Percentiles rank a stretch among this genome's conserved stretches.
These are phyloP conservation scores for Cyclotella atomus DNA, from an alignment of 108 stramenopile species.

Conservation along the genomic window DNA sequence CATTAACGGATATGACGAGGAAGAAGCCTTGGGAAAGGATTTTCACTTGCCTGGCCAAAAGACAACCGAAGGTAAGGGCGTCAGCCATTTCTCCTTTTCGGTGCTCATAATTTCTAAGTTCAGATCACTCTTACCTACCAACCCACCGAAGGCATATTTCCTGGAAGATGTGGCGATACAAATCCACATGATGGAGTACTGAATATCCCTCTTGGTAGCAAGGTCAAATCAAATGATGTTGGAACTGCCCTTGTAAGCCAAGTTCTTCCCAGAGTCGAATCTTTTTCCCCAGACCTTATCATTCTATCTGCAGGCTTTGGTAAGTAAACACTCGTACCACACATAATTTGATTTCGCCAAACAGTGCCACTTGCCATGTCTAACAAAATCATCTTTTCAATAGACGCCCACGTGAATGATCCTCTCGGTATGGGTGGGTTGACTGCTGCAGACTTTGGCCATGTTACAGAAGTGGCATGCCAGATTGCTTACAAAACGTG, in stretches of 20 bases:
- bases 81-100: too few species aligned
- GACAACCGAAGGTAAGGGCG: too few species aligned
- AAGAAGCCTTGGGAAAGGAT: constrained; percentile 59
- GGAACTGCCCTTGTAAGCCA: constrained; percentile 79
- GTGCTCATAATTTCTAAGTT: too few species aligned
- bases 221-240: constrained; percentile 72
- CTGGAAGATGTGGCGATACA: constrained; percentile 84
- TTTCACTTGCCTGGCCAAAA: constrained; percentile 52
- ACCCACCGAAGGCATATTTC: constrained; percentile 90
- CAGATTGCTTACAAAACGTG: constrained; percentile 86
- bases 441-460: constrained; percentile 85
- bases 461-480: constrained; percentile 83
- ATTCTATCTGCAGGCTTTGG: constrained; percentile 97
- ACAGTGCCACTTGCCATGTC: too few species aligned
- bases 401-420: constrained; percentile 61
- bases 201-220: constrained; percentile 84
- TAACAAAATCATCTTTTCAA: too few species aligned
- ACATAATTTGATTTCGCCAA: too few species aligned
- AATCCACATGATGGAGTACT: constrained; percentile 87
- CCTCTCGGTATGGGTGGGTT: constrained; percentile 87
- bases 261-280: constrained; percentile 85
- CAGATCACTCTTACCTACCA: too few species aligned
- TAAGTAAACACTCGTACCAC: too few species aligned
- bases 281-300: constrained; percentile 93
- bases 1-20: constrained; percentile 74